Conservation (phyloP, 139 green algal species). For the Klebsormidium nitens region DNA sequence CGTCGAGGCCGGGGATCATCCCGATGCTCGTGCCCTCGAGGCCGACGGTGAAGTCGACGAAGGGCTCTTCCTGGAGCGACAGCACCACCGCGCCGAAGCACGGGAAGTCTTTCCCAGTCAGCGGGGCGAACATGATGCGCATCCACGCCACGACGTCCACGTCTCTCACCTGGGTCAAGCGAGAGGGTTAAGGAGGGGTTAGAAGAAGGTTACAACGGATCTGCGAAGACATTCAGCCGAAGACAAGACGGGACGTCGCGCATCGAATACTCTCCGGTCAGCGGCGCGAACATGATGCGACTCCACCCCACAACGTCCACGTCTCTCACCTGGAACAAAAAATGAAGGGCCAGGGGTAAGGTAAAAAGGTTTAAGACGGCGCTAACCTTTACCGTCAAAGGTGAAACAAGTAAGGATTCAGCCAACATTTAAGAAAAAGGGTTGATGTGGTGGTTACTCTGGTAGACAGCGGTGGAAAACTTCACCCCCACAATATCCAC, state of each 20-base stretch:
- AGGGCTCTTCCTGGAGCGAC: slow-evolving; percentile 7
- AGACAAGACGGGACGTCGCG: not conserved
- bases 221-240: not conserved
- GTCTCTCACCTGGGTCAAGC: slow-evolving; percentile 3
- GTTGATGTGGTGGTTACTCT: too few relatives aligned
- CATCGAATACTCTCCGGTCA: too few relatives aligned
- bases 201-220: not conserved
- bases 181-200: not conserved
- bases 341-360: too few relatives aligned
- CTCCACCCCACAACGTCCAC: too few relatives aligned
- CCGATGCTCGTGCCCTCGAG: slow-evolving; percentile 8
- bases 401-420: too few relatives aligned
- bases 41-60: slow-evolving; percentile 15
- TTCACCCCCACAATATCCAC: too few relatives aligned
- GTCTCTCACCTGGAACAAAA: too few relatives aligned
- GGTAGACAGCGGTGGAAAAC: too few relatives aligned
- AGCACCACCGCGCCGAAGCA: slow-evolving; percentile 18
- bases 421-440: too few relatives aligned
- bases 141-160: not conserved
- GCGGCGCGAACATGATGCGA: too few relatives aligned
- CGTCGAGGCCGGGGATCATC: slow-evolving; percentile 14
- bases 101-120: slow-evolving; percentile 4
- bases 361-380: too few relatives aligned
- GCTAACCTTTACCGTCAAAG: too few relatives aligned
- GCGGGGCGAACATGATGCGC: slow-evolving; percentile 16